Evolutionary conservation across 495 filamentous ascomycete genomes (phyloP), one percentile per base, ranked within the genome.

Genomic region (Lasiosphaeria ovina): DNA sequence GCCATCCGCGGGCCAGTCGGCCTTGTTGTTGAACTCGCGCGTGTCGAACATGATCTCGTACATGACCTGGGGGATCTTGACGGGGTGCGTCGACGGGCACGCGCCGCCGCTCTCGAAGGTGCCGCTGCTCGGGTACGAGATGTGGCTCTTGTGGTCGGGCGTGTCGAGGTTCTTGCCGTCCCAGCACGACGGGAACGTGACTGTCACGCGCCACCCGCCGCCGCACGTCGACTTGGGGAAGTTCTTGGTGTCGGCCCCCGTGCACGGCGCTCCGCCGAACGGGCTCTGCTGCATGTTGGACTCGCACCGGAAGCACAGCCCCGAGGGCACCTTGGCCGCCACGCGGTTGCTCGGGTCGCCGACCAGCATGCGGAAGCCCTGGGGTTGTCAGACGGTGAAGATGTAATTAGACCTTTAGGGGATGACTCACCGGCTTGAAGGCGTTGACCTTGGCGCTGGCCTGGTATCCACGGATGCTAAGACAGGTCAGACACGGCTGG

Each of bases 321-420:
- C 75, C 32, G 69, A 64, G 40, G 76, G 73, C 3, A 69, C 66
- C 70, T 73, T 70, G 48, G 60, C 65, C 36, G 75, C 53, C 31
- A 71, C 68, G 9, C 56, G 62, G 55, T 65, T 72, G 44, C 66
- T 74, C 40, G 79, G 78, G 62, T 66, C 73, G 56, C 79, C 78
- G 57, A 81, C 77, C 0, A 79, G 80, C 79, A 82, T 82, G 52
- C 79, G 78, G 75, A 82, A 82, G 24, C 79, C 78, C 77, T 81
- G 62, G 16, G 12, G 12, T 38, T 36, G 42, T 33, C 45, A 33
- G 51, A 71, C 59, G 66, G 53, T 42, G 44, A 8, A 42, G 14
- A 42, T 42, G 7, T 0, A 42, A 6, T 9, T n/a, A 11, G 14
- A 38, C 44, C 31, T 54, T 6, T 40, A 54, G 11, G 36, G 33